Evolutionary conservation across 1,139 yeast genomes (phyloP).

Genomic region (Suhomyces terraborum): DNA sequence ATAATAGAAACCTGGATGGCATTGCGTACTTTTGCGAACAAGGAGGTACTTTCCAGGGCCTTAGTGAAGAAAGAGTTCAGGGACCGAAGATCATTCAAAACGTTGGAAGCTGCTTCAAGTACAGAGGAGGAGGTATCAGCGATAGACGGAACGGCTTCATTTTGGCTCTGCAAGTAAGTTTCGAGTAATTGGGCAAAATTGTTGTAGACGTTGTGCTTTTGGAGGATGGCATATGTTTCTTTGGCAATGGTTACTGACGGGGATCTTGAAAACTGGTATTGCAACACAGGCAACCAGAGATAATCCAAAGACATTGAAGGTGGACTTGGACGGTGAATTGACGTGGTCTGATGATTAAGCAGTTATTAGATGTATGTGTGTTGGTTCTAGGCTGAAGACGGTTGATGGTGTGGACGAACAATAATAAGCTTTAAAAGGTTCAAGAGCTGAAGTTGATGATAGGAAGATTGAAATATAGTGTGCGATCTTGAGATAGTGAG

Average conservation of each 20-base stretch:
- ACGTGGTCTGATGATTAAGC: no score
- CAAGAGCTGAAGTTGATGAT: no score
- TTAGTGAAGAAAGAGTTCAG: conserved; percentile 9
- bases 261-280: conserved; percentile 6
- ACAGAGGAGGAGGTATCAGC: neutral
- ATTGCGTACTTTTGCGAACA: conserved; percentile 12
- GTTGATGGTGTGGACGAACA: no score
- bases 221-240: conserved; percentile 1
- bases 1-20: conserved; percentile 19
- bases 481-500: no score
- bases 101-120: neutral
- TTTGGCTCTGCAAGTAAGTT: neutral
- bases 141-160: neutral
- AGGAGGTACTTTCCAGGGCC: conserved; percentile 9
- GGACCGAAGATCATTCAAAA: conserved; percentile 5
- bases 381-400: no score
- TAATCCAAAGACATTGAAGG: conserved; percentile 4
- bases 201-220: conserved; percentile 3
- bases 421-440: no score
- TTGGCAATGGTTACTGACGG: conserved; percentile 3
- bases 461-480: no score
- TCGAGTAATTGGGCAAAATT: neutral
- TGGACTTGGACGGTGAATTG: neutral
- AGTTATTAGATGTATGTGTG: no score
- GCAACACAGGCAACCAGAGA: conserved; percentile 6